These are phyloP conservation scores for Ophiorrhiza pumila DNA, from an alignment of 257 asterid species.

Conservation along the genomic window DNA sequence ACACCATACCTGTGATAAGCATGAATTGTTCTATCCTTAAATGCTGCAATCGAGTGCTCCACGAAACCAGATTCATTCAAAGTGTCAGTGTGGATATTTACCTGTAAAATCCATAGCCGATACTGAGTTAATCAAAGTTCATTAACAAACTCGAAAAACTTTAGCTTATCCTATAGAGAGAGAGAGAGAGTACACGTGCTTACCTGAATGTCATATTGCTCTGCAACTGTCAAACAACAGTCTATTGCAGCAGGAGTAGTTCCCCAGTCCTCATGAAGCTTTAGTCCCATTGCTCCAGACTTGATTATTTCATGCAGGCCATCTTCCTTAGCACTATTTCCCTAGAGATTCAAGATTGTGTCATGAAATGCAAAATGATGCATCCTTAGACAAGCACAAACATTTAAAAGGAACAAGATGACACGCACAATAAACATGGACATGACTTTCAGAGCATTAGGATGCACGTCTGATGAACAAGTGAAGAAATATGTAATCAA, in stretches of 20 bases:
- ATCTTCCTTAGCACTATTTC: constrained; percentile 67
- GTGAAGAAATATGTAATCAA: not conserved
- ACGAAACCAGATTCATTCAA: constrained; percentile 97
- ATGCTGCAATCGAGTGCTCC: constrained; percentile 88
- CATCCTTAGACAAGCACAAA: constrained; percentile 2
- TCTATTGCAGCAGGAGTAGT: constrained; percentile 97
- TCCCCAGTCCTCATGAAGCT: constrained; percentile 99
- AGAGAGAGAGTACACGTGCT: constrained; percentile 5
- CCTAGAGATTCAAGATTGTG: constrained; percentile 42
- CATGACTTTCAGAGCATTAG: not conserved
- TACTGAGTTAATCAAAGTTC: constrained; percentile 25
- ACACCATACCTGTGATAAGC: constrained; percentile 77
- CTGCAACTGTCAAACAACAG: constrained; percentile 70
- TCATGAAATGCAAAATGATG: constrained; percentile 9
- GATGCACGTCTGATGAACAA: constrained; percentile 1
- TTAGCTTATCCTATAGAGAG: constrained; percentile 23
- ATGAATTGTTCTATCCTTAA: constrained; percentile 83
- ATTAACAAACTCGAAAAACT: constrained; percentile 6
- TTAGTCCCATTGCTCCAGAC: constrained; percentile 98
- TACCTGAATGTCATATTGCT: constrained; percentile 80
- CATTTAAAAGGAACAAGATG: not conserved
- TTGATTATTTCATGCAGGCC: constrained; percentile 78
- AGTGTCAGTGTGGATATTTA: constrained; percentile 89
- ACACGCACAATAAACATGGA: not conserved
- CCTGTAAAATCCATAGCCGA: constrained; percentile 37